Percentiles rank a stretch among this genome's conserved stretches.
phyloP scores from a whole-genome alignment of 345 rosid species.

The Gossypium turneri region DNA sequence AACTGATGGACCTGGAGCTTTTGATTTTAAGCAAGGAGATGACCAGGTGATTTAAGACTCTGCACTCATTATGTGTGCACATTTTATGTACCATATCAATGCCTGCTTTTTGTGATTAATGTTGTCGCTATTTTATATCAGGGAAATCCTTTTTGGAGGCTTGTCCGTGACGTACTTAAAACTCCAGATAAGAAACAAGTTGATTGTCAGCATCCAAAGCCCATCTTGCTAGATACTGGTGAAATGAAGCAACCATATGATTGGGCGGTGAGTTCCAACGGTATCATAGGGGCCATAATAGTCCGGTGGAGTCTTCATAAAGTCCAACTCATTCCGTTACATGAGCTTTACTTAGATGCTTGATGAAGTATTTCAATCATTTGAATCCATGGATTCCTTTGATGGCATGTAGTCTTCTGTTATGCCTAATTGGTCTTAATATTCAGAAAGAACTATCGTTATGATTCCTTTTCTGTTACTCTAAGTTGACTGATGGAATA shows the following conservation, averaged over 20 bases:
- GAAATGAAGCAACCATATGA: conserved; percentile 94
- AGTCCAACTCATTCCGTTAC: neutral
- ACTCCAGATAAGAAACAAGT: conserved; percentile 60
- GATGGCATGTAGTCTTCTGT: neutral
- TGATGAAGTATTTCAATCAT: conserved; percentile 4
- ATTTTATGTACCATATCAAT: conserved; percentile 8
- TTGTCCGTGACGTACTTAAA: conserved; percentile 72
- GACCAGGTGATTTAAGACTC: conserved; percentile 47
- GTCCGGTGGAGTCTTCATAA: neutral
- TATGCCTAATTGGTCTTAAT: neutral
- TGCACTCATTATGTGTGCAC: neutral
- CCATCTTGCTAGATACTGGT: conserved; percentile 94
- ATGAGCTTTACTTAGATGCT: neutral
- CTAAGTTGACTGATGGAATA: neutral
- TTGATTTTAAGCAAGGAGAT: conserved; percentile 97
- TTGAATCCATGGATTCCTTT: neutral
- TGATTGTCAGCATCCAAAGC: conserved; percentile 89
- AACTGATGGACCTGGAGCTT: conserved; percentile 99
- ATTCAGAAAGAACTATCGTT: neutral
- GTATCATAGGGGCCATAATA: neutral
- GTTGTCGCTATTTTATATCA: conserved; percentile 25
- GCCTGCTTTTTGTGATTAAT: conserved; percentile 11
- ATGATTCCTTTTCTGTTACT: neutral
- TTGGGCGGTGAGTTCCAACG: conserved; percentile 76
- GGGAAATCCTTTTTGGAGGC: conserved; percentile 96